Percentiles rank a stretch among this genome's conserved stretches.
Conservation (phyloP, 306 rosid genomes). For the Canavalia ensiformis region DNA sequence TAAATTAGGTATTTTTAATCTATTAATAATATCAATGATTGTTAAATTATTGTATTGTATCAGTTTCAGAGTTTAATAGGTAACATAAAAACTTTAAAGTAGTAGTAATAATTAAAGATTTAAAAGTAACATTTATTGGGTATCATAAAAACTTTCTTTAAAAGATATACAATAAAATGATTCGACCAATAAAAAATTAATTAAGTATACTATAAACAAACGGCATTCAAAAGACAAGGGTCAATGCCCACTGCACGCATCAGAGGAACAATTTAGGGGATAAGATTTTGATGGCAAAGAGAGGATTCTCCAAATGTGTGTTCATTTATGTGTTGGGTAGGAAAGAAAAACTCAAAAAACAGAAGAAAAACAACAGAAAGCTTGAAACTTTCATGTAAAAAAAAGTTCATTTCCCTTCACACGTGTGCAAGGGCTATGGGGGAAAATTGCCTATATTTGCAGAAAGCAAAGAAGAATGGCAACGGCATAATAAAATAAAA, state of each 20-base stretch:
- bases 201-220: neutral
- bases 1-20: neutral
- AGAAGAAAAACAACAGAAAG: constrained; percentile 29
- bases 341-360: constrained; percentile 30
- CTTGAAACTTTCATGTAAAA: constrained; percentile 11
- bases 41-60: constrained; percentile 27
- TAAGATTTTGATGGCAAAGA: constrained; percentile 42
- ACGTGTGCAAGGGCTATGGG: neutral
- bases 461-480: neutral
- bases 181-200: constrained; percentile 23
- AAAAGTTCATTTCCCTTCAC: neutral
- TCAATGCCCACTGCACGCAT: constrained; percentile 26
- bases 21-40: constrained; percentile 25
- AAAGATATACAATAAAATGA: constrained; percentile 26
- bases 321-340: constrained; percentile 34
- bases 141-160: constrained; percentile 36
- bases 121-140: constrained; percentile 39
- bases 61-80: constrained; percentile 9
- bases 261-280: constrained; percentile 43
- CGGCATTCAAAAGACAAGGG: constrained; percentile 46
- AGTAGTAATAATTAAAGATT: constrained; percentile 8
- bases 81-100: constrained; percentile 12
- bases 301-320: constrained; percentile 36
- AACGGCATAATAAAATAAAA: neutral
- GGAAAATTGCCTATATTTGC: neutral